Conservation (phyloP, 73 alveolate species). For the Paramecium primaurelia region DNA sequence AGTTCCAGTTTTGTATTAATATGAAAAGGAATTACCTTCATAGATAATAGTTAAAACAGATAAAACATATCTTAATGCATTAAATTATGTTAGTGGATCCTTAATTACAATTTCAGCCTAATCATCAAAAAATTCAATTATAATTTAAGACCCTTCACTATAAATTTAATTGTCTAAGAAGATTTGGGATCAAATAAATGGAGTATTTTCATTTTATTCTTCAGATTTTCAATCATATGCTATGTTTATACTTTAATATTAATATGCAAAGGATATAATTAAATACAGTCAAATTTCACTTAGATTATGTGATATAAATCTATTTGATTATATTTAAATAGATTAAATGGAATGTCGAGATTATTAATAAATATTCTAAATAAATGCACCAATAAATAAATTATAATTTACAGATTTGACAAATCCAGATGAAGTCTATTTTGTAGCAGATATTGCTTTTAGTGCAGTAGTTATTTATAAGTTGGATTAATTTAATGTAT, state of each 20-base stretch:
- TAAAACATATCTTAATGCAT: neutral
- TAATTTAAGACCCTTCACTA: neutral
- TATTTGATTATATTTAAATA: neutral
- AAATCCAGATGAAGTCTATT: neutral
- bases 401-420: neutral
- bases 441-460: neutral
- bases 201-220: neutral
- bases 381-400: conserved; percentile 5
- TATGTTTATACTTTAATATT: neutral
- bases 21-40: neutral
- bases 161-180: neutral
- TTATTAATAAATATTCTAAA: neutral
- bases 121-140: neutral
- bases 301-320: neutral
- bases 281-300: neutral
- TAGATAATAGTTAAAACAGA: neutral
- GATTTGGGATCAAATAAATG: neutral
- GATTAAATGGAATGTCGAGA: neutral
- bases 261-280: neutral
- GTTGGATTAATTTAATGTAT: neutral
- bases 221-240: neutral
- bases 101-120: neutral
- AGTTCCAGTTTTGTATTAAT: neutral
- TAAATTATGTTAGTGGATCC: neutral
- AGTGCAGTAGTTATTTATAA: neutral